These are phyloP conservation scores for Dactylellina parvicollis DNA, from an alignment of 2,329 filamentous ascomycete genomes.

Conservation along the genomic window DNA sequence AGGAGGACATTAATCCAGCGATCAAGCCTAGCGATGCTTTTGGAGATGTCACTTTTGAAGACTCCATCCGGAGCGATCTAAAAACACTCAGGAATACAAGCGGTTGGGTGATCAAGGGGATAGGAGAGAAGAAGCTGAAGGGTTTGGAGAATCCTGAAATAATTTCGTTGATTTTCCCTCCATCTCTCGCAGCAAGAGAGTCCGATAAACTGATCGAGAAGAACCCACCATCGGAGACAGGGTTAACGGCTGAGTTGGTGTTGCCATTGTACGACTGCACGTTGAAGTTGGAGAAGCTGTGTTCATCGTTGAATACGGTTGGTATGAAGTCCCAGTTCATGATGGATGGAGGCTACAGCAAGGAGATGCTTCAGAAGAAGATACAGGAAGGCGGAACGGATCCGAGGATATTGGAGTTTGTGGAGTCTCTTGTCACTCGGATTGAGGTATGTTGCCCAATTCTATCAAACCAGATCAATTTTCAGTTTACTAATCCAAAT, in stretches of 20 bases:
- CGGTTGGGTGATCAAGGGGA: conserved; percentile 95
- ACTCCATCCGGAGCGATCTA: conserved; percentile 85
- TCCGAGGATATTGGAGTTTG: conserved; percentile 83
- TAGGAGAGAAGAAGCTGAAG: conserved; percentile 94
- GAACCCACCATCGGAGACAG: conserved; percentile 72
- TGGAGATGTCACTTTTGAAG: conserved; percentile 77
- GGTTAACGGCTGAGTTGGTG: conserved; percentile 82
- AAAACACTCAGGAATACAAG: conserved; percentile 81
- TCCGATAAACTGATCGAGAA: conserved; percentile 63
- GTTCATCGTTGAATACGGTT: conserved; percentile 72
- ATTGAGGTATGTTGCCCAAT: conserved; percentile 79
- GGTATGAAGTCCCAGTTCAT: conserved; percentile 40
- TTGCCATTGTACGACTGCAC: conserved; percentile 92
- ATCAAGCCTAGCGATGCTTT: conserved; percentile 77
- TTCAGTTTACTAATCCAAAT: conserved; percentile 7
- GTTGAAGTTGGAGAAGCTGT: conserved; percentile 90
- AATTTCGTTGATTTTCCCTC: conserved; percentile 94
- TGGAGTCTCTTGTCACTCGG: conserved; percentile 93
- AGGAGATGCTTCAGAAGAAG: conserved; percentile 78
- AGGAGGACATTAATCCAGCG: conserved; percentile 75
- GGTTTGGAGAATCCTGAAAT: conserved; percentile 96
- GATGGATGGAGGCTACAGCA: conserved; percentile 72
- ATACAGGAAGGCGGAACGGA: conserved; percentile 88
- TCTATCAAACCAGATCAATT: neutral
- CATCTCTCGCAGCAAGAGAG: conserved; percentile 79